Evolutionary conservation across 345 rosid species (phyloP).

Genomic region (Aquilaria yunnanensis): DNA sequence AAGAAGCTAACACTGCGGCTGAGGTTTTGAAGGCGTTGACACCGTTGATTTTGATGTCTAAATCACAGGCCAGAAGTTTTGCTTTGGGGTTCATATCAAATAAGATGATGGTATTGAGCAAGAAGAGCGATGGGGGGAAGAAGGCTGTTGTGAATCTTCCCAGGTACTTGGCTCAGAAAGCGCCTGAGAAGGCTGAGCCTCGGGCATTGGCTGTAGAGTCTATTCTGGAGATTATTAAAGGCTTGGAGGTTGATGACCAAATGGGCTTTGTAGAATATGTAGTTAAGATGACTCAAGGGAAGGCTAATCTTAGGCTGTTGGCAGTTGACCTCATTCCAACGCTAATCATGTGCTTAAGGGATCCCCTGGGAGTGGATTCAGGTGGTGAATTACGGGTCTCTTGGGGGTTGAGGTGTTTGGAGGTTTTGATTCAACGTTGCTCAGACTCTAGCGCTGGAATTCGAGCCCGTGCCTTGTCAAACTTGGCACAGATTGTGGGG

Average conservation of each 20-base stretch:
- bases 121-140: constrained; percentile 36
- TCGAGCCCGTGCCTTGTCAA: constrained; percentile 82
- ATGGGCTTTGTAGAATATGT: constrained; percentile 45
- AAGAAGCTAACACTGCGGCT: constrained; percentile 45
- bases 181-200: constrained; percentile 87
- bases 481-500: constrained; percentile 73
- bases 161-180: constrained; percentile 58
- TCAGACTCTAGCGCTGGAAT: constrained; percentile 49
- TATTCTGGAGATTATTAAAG: constrained; percentile 58
- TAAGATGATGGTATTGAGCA: constrained; percentile 28
- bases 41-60: constrained; percentile 51
- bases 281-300: constrained; percentile 69
- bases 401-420: constrained; percentile 60
- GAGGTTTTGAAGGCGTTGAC: constrained; percentile 64
- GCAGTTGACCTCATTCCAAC: constrained; percentile 74
- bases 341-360: constrained; percentile 43
- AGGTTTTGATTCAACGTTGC: constrained; percentile 66
- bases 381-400: constrained; percentile 22
- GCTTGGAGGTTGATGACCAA: constrained; percentile 50
- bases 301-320: constrained; percentile 56
- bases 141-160: constrained; percentile 62
- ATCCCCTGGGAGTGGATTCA: constrained; percentile 33
- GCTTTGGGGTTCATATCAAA: constrained; percentile 53
- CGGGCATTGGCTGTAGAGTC: constrained; percentile 83
- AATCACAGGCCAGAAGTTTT: constrained; percentile 62